Conservation (phyloP, 106 monocot species). For the Agapanthus africanus region DNA sequence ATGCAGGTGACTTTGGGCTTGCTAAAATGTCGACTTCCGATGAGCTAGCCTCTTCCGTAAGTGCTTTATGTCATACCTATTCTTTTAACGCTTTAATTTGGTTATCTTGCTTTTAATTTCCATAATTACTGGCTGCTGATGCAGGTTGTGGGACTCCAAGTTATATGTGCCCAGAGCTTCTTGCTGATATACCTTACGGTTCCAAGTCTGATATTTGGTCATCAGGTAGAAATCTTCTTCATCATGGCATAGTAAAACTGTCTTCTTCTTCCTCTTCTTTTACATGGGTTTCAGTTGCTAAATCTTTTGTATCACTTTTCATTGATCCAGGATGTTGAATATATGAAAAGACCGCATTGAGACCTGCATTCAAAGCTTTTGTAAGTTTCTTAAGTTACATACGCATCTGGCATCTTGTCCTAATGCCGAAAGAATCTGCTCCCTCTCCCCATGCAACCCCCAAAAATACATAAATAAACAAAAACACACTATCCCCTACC, state of each 20-base stretch:
- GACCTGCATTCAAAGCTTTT: slow-evolving; percentile 95
- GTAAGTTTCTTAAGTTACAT: slow-evolving; percentile 51
- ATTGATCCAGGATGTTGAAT: slow-evolving; percentile 77
- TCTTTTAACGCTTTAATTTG: neutral
- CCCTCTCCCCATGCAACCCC: too few relatives aligned
- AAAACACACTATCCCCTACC: too few relatives aligned
- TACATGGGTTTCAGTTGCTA: neutral
- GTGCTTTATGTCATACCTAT: slow-evolving; percentile 13
- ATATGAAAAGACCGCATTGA: slow-evolving; percentile 96
- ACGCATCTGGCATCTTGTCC: too few relatives aligned
- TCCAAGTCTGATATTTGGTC: slow-evolving; percentile 99
- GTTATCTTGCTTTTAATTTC: neutral
- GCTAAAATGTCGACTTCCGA: slow-evolving; percentile 95
- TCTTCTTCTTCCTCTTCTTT: neutral
- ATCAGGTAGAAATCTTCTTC: slow-evolving; percentile 54
- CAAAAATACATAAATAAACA: too few relatives aligned
- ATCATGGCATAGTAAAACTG: too few relatives aligned
- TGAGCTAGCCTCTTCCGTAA: slow-evolving; percentile 93
- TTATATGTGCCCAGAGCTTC: slow-evolving; percentile 99
- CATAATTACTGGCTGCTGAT: neutral
- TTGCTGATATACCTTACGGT: slow-evolving; percentile 99
- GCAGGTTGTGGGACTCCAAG: slow-evolving; percentile 99
- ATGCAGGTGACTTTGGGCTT: slow-evolving; percentile 92
- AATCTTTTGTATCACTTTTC: neutral
- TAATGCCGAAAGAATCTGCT: too few relatives aligned